Percentiles rank a stretch among this genome's conserved stretches.
phyloP scores from a whole-genome alignment of 2,329 filamentous ascomycete genomes.

The Botrytis fragariae region DNA sequence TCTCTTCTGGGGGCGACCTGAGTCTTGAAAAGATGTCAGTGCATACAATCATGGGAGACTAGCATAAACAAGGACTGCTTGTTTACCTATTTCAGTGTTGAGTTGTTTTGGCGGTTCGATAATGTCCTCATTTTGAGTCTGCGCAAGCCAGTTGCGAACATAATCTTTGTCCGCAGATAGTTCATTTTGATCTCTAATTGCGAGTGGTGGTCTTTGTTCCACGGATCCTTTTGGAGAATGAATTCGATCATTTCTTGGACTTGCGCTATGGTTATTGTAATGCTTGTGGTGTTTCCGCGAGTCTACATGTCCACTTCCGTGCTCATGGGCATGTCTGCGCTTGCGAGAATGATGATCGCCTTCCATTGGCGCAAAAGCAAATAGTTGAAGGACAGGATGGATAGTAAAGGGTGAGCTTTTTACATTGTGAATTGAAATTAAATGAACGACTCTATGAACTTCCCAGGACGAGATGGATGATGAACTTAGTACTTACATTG shows the following conservation, averaged over 20 bases:
- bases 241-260: background rate
- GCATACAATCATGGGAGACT: background rate
- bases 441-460: background rate
- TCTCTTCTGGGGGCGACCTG: background rate
- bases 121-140: slow-evolving; percentile 23
- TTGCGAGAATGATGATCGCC: slow-evolving; percentile 16
- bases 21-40: background rate
- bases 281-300: background rate
- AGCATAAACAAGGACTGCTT: background rate
- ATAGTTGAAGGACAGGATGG: background rate
- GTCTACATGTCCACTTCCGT: background rate
- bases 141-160: slow-evolving; percentile 34
- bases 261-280: background rate
- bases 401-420: slow-evolving; percentile 2
- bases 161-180: slow-evolving; percentile 30
- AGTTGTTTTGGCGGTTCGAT: background rate
- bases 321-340: background rate
- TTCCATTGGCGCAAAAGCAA: slow-evolving; percentile 2
- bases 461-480: background rate
- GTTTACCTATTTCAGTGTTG: background rate
- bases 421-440: background rate
- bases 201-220: background rate
- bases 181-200: background rate
- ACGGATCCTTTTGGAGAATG: background rate
- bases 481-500: background rate